These are phyloP conservation scores for Fusarium ramigenum DNA, from an alignment of 2,329 filamentous ascomycete genomes.

Conservation along the genomic window DNA sequence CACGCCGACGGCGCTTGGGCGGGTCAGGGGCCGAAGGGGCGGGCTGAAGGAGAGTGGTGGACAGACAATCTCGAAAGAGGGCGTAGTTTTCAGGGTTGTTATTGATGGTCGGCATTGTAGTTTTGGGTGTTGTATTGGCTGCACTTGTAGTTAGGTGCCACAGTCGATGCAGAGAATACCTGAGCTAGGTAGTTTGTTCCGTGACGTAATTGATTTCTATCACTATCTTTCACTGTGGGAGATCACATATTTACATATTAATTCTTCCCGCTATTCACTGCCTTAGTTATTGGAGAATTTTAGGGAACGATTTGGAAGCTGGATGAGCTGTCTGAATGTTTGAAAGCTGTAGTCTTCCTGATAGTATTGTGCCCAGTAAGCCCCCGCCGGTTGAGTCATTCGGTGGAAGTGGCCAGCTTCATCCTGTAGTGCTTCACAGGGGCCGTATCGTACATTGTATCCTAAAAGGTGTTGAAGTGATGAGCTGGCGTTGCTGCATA, in stretches of 20 bases:
- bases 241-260: not conserved
- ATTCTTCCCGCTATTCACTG: not conserved
- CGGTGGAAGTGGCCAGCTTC: constrained; percentile 20
- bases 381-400: constrained; percentile 31
- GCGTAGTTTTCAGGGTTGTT: constrained; percentile 53
- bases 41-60: constrained; percentile 72
- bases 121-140: not conserved
- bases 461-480: not conserved
- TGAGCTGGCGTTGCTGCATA: not conserved
- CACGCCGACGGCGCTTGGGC: constrained; percentile 54
- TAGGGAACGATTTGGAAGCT: constrained; percentile 26
- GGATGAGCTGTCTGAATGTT: not conserved
- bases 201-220: constrained; percentile 35
- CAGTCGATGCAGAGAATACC: not conserved
- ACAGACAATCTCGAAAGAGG: constrained; percentile 78
- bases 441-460: not conserved
- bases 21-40: constrained; percentile 57
- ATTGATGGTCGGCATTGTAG: constrained; percentile 32
- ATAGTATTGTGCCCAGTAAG: not conserved
- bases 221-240: not conserved
- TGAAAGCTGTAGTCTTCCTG: constrained; percentile 2
- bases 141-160: not conserved
- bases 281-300: too few species aligned
- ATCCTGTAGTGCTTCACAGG: not conserved
- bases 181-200: not conserved